phyloP scores from a whole-genome alignment of 2,329 filamentous ascomycete genomes.

The Pseudogymnoascus sp. region DNA sequence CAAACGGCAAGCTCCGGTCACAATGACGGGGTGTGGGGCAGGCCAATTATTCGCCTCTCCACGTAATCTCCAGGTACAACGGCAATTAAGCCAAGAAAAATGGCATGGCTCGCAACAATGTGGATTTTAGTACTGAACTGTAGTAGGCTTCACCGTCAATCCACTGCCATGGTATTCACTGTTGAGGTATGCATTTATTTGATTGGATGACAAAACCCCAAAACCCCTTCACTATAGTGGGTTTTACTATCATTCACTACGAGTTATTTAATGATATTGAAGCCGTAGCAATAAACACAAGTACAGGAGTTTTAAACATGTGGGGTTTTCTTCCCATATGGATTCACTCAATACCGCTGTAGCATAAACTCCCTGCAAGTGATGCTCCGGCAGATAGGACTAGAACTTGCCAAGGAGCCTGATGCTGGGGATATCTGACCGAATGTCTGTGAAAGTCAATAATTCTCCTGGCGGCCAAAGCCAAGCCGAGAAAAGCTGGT shows the following conservation, averaged over 20 bases:
- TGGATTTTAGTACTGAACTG: background rate
- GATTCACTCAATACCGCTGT: background rate
- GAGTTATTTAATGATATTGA: background rate
- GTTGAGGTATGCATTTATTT: background rate
- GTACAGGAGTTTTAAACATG: background rate
- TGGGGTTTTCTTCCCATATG: background rate
- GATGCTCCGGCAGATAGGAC: background rate
- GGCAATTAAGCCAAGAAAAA: background rate
- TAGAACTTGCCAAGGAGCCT: background rate
- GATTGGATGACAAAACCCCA: background rate
- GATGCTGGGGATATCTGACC: background rate
- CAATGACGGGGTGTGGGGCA: constrained; percentile 3
- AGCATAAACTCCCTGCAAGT: background rate
- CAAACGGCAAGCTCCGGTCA: constrained; percentile 4
- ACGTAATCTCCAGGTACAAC: background rate
- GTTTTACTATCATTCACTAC: background rate
- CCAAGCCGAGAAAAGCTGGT: background rate
- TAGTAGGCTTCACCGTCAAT: background rate
- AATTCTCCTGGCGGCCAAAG: background rate
- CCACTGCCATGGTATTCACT: background rate
- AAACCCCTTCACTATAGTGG: background rate
- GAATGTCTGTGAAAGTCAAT: background rate
- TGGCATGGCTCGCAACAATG: background rate
- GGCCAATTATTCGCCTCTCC: background rate
- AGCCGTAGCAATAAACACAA: background rate